Conservation (phyloP, 2,329 filamentous ascomycete species). For the Sporothrix pseudoabietina region DNA sequence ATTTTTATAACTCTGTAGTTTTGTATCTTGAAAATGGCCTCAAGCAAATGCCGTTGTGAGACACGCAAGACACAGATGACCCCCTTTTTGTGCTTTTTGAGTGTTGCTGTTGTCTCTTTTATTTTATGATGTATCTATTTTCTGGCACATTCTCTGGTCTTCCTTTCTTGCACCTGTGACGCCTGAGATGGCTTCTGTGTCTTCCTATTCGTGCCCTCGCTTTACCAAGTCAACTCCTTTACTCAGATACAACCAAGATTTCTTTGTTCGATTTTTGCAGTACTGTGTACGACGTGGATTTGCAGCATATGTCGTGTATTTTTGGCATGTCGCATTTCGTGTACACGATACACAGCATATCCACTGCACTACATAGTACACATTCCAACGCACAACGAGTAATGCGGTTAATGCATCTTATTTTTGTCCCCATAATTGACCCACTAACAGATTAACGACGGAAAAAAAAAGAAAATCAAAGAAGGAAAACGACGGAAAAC, state of each 20-base stretch:
- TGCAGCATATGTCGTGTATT: neutral
- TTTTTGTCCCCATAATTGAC: neutral
- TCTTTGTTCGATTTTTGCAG: neutral
- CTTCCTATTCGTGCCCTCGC: slow-evolving; percentile 9
- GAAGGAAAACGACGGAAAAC: neutral
- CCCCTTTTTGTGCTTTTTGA: neutral
- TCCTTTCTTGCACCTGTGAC: slow-evolving; percentile 8
- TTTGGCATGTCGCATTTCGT: no score
- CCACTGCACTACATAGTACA: neutral
- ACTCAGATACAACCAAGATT: slow-evolving; percentile 1
- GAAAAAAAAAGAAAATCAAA: neutral
- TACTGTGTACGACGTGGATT: neutral
- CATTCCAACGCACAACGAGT: neutral
- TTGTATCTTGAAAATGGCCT: neutral
- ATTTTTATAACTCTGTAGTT: neutral
- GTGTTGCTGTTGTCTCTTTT: neutral
- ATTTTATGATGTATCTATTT: slow-evolving; percentile 12
- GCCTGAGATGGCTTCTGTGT: neutral
- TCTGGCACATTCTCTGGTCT: neutral
- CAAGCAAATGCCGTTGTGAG: neutral
- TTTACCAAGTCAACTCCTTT: neutral
- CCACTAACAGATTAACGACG: neutral
- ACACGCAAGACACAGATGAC: neutral
- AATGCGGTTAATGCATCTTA: neutral
- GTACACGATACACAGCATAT: slow-evolving; percentile 1